Base-by-base conservation (phyloP, 78 protist genomes). In the slime mould (Dictyostelium discoideum) region DNA sequence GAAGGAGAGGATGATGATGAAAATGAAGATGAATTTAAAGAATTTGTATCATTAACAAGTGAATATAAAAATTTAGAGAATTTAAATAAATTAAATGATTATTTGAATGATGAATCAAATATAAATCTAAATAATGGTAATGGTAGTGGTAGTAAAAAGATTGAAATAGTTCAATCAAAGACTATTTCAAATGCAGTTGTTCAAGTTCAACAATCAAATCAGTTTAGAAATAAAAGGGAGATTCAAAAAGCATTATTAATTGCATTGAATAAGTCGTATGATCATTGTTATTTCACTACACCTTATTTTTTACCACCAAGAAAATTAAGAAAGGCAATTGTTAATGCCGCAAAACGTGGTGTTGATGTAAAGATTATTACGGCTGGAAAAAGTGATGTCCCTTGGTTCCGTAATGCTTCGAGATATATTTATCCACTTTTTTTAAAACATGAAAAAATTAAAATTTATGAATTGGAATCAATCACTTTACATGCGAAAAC, bases 301-400 rank as follows among this genome's bases (percentile, higher is more conserved):
- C 93, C 96, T 8, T 93, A 93, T 40, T 93, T 93, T 67, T 40
- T 93, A 65, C 96, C 96, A 63, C 96, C 92, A 40, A 80, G 57
- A 77, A 18, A 54, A 22, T 73, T 93, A 18, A 29, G 92, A n/a
- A 48, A 79, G 6, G 85, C 92, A 2, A 81, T 93, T 40, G 79
- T 93, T 18, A 73, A 76, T 29, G 77, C 92, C 2, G 86, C 96
- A 0, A 14, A 78, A 42, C 92, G 96, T 82, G 96, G 96, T 57
- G 76, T 84, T 3, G 96, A 93, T 10, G 87, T 93, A 1, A 77
- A 65, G 18, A 60, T 93, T 20, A 50, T 93, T 6, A 93, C 92
- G 0, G 79, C 94, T 3, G 96, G 96, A 78, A 54, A 39, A n/a
- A 39, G 72, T 16, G 96, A 93, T 57, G 96, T 93, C 3, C 92